A percentile compares a stretch with the other conserved stretches of the same genome.
Conservation (phyloP, 2,329 filamentous ascomycete species). For the Lomentospora prolificans region DNA sequence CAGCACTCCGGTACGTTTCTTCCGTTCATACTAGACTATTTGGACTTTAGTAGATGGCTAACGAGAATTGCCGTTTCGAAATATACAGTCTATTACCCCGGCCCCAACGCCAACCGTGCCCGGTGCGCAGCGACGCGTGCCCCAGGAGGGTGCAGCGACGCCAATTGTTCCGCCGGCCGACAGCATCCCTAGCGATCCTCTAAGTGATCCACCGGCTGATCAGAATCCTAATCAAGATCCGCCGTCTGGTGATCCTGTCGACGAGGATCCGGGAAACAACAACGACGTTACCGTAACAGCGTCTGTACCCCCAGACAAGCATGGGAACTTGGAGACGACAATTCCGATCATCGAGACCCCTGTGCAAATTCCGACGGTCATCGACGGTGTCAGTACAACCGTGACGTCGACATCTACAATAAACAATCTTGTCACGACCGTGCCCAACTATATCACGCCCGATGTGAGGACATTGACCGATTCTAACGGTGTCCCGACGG, state of each 20-base stretch:
- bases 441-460: neutral
- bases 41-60: neutral
- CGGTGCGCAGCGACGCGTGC: neutral
- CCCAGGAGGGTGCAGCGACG: neutral
- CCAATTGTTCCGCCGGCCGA: neutral
- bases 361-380: neutral
- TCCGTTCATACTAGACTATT: neutral
- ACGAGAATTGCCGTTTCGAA: neutral
- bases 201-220: neutral
- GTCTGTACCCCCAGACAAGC: neutral
- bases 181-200: neutral
- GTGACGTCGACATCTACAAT: neutral
- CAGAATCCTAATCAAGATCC: neutral
- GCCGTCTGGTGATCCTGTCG: neutral
- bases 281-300: neutral
- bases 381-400: constrained; percentile 1
- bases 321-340: neutral
- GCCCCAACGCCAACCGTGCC: too few species aligned
- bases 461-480: neutral
- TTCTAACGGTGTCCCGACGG: neutral
- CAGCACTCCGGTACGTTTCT: neutral
- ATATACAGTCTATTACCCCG: too few species aligned
- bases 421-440: neutral
- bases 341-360: neutral
- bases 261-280: neutral